phyloP scores from a whole-genome alignment of 352 stramenopile species.

The Globisporangium radiosum region DNA sequence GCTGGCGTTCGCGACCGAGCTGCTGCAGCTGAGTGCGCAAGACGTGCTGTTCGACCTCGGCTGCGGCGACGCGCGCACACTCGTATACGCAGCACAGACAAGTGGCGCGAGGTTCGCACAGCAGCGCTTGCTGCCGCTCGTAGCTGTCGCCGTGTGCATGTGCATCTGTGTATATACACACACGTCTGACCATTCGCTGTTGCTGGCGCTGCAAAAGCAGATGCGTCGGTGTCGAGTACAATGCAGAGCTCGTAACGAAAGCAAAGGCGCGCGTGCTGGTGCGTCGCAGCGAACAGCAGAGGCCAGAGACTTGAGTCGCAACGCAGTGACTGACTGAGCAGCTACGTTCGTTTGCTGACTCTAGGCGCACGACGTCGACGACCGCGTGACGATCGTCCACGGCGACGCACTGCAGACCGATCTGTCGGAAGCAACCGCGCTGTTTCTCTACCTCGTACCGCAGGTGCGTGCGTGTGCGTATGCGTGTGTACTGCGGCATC shows the following conservation, averaged over 20 bases:
- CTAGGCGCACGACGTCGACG: conserved; percentile 32
- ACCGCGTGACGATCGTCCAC: conserved; percentile 54
- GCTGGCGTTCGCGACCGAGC: conserved; percentile 47
- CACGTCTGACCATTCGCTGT: too few species aligned
- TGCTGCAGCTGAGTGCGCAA: conserved; percentile 40
- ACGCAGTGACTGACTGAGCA: too few species aligned
- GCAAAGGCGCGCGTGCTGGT: conserved; percentile 41
- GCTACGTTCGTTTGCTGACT: neutral
- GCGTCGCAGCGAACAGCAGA: neutral
- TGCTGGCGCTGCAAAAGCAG: conserved; percentile 12
- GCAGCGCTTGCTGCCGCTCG: neutral
- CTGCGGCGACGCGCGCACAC: conserved; percentile 69
- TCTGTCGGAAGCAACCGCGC: conserved; percentile 46
- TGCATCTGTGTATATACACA: neutral
- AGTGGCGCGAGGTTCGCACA: conserved; percentile 27
- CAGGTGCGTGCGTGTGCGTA: conserved; percentile 23
- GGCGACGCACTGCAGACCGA: conserved; percentile 55
- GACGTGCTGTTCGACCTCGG: conserved; percentile 77
- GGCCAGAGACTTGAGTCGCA: too few species aligned
- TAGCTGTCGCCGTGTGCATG: neutral
- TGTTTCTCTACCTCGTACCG: conserved; percentile 82
- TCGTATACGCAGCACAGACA: conserved; percentile 50
- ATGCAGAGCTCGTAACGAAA: conserved; percentile 45
- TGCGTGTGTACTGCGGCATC: neutral
- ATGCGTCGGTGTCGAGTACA: conserved; percentile 75